Percentiles rank a stretch among this genome's conserved stretches.
Evolutionary conservation across 257 asterid species (phyloP).

Genomic region (Solanum sparsipilum): DNA sequence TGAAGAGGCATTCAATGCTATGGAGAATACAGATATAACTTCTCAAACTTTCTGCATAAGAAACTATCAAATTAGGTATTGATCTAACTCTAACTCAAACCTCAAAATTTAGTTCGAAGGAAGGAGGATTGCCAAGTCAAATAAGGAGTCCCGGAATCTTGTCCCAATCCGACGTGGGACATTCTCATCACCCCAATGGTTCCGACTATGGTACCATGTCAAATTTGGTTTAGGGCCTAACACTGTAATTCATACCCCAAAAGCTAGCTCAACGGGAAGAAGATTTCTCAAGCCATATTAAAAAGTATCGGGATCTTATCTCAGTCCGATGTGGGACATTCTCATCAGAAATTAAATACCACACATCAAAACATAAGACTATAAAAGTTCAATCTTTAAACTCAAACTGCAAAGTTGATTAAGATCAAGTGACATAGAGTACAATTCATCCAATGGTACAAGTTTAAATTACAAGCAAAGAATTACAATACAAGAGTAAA

Average conservation of each 20-base stretch:
- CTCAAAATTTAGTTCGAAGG: neutral
- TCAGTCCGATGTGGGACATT: neutral
- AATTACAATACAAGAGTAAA: neutral
- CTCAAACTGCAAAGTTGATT: neutral
- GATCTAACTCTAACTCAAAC: neutral
- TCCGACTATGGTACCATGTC: neutral
- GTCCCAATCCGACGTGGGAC: neutral
- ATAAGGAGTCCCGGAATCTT: neutral
- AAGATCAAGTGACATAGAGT: neutral
- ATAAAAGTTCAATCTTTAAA: neutral
- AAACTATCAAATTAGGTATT: neutral
- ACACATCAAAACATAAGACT: neutral
- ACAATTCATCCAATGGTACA: neutral
- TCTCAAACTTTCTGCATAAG: neutral
- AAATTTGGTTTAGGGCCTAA: neutral
- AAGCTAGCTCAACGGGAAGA: neutral
- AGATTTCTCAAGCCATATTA: neutral
- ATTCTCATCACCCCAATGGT: neutral
- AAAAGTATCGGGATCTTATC: neutral
- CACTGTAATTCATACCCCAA: fast-evolving
- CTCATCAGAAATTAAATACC: neutral
- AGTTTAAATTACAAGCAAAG: neutral
- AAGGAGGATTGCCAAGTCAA: neutral
- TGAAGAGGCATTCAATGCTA: neutral
- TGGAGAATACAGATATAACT: neutral